phyloP scores from a whole-genome alignment of 495 filamentous ascomycete genomes.

The Haplographium delicatum region DNA sequence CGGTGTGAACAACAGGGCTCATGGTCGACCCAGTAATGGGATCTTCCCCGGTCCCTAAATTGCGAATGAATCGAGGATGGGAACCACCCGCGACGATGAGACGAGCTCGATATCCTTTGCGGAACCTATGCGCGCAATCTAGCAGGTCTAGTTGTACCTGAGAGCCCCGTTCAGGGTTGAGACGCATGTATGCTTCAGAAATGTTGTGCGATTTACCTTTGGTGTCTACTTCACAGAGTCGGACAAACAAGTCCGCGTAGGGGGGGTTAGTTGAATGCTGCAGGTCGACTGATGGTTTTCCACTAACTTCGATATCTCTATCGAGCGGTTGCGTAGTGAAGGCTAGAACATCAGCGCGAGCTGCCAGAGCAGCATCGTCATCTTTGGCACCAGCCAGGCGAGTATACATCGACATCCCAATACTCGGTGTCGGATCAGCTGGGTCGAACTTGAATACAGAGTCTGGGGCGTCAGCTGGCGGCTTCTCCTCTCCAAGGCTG shows the following conservation, averaged over 20 bases:
- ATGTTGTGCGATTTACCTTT: constrained; percentile 27
- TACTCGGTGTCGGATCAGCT: constrained; percentile 25
- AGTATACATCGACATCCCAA: constrained; percentile 16
- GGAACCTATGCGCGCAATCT: constrained; percentile 18
- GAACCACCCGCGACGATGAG: constrained; percentile 14
- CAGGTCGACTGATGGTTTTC: constrained; percentile 22
- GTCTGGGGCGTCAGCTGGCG: constrained; percentile 10
- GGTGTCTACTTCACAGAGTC: constrained; percentile 29
- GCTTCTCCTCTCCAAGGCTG: constrained; percentile 8
- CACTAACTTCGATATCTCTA: constrained; percentile 25
- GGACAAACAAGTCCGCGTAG: constrained; percentile 29
- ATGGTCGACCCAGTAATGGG: background rate
- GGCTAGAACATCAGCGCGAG: constrained; percentile 26
- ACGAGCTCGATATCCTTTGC: constrained; percentile 1
- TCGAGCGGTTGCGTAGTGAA: constrained; percentile 28
- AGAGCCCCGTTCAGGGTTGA: constrained; percentile 7
- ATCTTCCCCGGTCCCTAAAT: constrained; percentile 16
- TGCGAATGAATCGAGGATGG: constrained; percentile 7
- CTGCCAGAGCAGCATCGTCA: constrained; percentile 25
- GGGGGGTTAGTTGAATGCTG: constrained; percentile 26
- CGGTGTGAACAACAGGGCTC: background rate
- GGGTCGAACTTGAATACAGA: constrained; percentile 30
- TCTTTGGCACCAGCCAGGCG: constrained; percentile 8
- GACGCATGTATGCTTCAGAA: constrained; percentile 13
- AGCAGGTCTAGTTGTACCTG: constrained; percentile 7